Base-by-base conservation (phyloP, 2,329 filamentous ascomycete genomes). In the Penicillium janthinellum region DNA sequence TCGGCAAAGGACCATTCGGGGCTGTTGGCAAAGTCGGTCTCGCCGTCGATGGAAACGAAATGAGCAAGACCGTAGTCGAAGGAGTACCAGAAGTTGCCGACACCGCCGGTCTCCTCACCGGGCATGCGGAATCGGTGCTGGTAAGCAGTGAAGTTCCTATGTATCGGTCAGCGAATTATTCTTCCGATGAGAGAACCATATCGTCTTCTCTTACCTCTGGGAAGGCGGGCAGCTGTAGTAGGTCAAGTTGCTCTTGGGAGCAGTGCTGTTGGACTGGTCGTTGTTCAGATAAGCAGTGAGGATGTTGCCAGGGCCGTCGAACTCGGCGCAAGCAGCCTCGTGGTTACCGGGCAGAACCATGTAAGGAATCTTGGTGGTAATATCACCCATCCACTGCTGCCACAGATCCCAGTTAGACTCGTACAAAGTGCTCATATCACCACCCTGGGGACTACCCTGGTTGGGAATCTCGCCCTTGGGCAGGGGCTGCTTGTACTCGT, bases 31-130 rank as follows among this genome's bases (percentile, higher is more conserved):
- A 78, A 83, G 67, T 84, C 82, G 39, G 82, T 84, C 67, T 83
- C 82, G 17, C 73, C 76, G 51, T 83, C 73, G 31, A 84, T 69
- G 17, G 77, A 71, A 61, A 83, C 71, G 59, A 83, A 83, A 66
- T 84, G 82, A 2, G 79, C 81, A n/a, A 83, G 72, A 25, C 82
- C 82, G 63, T 83, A 83, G 72, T 84, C 81, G 64, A 83, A 84
- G 1, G 79, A 82, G 71, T 84, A 83, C 82, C 82, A 83, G 65
- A 83, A 81, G 75, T 83, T 83, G 54, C 79, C 74, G 10, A 82
- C 79, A 37, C 82, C 82, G 4, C 78, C 78, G 10, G 74, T 75
- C 63, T 83, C 80, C 1, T 65, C 60, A 25, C 82, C 82, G 1
- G 81, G 80, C 79, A 83, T 83, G 54, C 77, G 77, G 75, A 83